Percentiles rank a stretch among this genome's conserved stretches.
Conservation (phyloP, 1,284 basidiomycete genomes). For the Laetiporus sulphureus region DNA sequence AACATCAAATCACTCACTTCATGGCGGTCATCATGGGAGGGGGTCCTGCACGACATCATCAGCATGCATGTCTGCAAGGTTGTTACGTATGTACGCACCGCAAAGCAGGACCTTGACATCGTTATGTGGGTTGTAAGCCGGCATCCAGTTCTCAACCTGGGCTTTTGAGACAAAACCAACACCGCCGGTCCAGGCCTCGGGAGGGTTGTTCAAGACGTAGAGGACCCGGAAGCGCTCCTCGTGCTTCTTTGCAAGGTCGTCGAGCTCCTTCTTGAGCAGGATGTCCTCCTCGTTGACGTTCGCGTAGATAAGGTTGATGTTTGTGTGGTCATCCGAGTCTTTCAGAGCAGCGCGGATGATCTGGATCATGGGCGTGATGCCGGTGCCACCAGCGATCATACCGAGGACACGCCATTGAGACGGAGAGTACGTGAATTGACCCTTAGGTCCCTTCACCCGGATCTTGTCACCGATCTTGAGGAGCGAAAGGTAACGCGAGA, state of each 20-base stretch:
- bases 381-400: constrained; percentile 96
- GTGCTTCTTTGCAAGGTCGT: constrained; percentile 68
- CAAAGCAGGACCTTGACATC: constrained; percentile 85
- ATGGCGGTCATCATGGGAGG: constrained; percentile 96
- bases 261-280: constrained; percentile 83
- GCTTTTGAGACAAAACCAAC: constrained; percentile 92
- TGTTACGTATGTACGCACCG: constrained; percentile 38
- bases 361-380: constrained; percentile 98
- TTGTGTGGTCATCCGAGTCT: constrained; percentile 81
- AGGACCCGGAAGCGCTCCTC: constrained; percentile 72
- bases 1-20: constrained; percentile 61
- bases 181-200: constrained; percentile 80
- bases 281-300: constrained; percentile 90
- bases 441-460: constrained; percentile 93
- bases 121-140: constrained; percentile 38
- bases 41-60: constrained; percentile 50
- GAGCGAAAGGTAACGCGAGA: constrained; percentile 78
- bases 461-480: constrained; percentile 84
- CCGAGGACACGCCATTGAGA: constrained; percentile 71
- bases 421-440: constrained; percentile 81
- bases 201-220: constrained; percentile 94
- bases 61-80: constrained; percentile 1
- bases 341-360: constrained; percentile 88
- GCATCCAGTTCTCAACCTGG: constrained; percentile 79
- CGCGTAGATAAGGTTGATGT: constrained; percentile 87